A percentile compares a stretch with the other conserved stretches of the same genome.
Evolutionary conservation across 75 land plant species (phyloP).

Genomic region (Ceratopteris richardii): DNA sequence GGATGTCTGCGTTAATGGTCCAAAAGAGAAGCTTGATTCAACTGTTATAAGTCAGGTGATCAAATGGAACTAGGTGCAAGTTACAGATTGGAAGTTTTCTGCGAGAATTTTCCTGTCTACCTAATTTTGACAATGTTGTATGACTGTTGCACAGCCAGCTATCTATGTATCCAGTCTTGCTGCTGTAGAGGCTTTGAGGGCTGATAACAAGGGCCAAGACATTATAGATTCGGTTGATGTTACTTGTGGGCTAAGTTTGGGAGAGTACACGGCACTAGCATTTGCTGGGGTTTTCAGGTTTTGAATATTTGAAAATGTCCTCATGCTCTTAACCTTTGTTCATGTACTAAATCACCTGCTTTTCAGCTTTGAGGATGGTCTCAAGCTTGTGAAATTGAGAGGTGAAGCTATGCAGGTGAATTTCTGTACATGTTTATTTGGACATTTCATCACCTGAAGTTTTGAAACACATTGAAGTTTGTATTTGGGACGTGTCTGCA

Average conservation of each 20-base stretch:
- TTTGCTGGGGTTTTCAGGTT: conserved; percentile 99
- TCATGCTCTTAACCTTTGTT: conserved; percentile 2
- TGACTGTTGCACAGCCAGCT: conserved; percentile 66
- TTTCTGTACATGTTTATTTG: too few species aligned
- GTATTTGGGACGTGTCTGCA: too few species aligned
- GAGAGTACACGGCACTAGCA: conserved; percentile 97
- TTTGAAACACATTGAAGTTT: too few species aligned
- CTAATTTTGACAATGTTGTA: not conserved
- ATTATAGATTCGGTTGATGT: conserved; percentile 96
- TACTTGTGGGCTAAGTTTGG: conserved; percentile 92
- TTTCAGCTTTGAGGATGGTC: conserved; percentile 94
- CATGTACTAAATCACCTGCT: not conserved
- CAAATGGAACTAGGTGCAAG: not conserved
- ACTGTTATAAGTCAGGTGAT: conserved; percentile 94
- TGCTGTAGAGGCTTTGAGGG: conserved; percentile 86
- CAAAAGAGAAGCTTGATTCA: conserved; percentile 93
- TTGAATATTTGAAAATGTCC: too few species aligned
- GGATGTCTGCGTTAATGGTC: conserved; percentile 86
- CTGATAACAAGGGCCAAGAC: conserved; percentile 84
- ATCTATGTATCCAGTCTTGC: conserved; percentile 97
- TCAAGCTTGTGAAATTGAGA: conserved; percentile 89
- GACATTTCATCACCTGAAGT: too few species aligned
- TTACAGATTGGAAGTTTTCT: not conserved
- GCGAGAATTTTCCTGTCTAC: conserved; percentile 1
- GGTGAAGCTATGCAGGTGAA: conserved; percentile 99